These are phyloP conservation scores for Chrysosporium queenslandicum DNA, from an alignment of 2,329 filamentous ascomycete genomes.

Conservation along the genomic window DNA sequence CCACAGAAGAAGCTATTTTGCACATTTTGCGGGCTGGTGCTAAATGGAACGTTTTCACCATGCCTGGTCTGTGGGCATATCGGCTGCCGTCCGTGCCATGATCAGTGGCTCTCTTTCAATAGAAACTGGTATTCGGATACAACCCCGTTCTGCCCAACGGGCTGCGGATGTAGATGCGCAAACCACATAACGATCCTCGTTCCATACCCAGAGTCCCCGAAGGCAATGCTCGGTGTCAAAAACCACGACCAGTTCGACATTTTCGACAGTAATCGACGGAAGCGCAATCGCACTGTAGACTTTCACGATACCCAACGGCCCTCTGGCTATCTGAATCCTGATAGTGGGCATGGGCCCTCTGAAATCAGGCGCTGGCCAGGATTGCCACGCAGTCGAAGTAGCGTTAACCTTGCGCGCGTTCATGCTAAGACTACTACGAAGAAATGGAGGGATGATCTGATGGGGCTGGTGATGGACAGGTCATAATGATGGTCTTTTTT, in stretches of 20 bases:
- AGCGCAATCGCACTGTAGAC: constrained; percentile 13
- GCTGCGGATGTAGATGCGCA: constrained; percentile 41
- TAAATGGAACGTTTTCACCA: constrained; percentile 38
- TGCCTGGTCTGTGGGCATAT: constrained; percentile 42
- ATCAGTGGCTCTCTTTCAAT: constrained; percentile 29
- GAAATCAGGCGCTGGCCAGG: background rate
- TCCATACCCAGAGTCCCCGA: constrained; percentile 22
- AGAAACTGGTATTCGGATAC: no score
- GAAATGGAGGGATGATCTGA: constrained; percentile 5
- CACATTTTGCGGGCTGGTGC: constrained; percentile 35
- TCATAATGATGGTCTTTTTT: background rate
- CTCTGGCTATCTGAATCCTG: background rate
- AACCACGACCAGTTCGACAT: background rate
- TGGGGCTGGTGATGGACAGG: background rate
- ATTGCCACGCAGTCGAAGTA: background rate
- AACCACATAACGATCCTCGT: constrained; percentile 29
- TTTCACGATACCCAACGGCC: constrained; percentile 14
- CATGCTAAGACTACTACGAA: background rate
- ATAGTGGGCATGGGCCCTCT: background rate
- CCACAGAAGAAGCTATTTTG: constrained; percentile 32
- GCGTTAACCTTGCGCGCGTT: background rate
- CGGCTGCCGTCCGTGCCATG: constrained; percentile 38
- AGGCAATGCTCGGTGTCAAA: background rate
- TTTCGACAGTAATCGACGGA: background rate
- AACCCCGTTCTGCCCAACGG: constrained; percentile 33